Evolutionary conservation across 331 rosid species (phyloP), one percentile per base, ranked within the genome.

Genomic region (Erythrophleum ivorense): DNA sequence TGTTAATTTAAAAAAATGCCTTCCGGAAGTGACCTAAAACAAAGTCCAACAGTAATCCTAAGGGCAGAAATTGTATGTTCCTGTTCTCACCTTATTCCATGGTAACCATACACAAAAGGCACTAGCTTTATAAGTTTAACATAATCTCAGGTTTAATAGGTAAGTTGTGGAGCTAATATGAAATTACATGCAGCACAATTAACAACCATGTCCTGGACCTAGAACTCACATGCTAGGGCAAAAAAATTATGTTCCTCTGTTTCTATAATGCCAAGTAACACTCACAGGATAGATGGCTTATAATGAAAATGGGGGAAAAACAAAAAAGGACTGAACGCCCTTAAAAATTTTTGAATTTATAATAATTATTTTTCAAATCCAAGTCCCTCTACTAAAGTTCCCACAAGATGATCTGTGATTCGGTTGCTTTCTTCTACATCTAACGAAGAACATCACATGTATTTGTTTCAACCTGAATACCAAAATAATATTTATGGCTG

Each of bases 161-260:
- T 5, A 34, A 48, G 29, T 18, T n/a, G 53, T 24, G 41, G 54
- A 52, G 69, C 67, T 78, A 78, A 52, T 40, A 43, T 62, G 54
- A 78, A 85, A 75, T n/a, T 40, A 62, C 57, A 73, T 45, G 72
- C 74, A 85, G 48, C 82, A 66, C 75, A 66, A 60, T n/a, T 31
- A 59, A 49, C 7, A 34, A 36, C 11, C 55, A 63, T 53, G 46
- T 53, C 49, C 16, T 9, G 38, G 68, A 59, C 21, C 40, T 62
- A 67, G 75, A 78, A 66, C 63, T 82, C 45, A 63, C 46, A 29
- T 50, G 49, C 24, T 38, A 50, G 58, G 4, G 78, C 36, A 29
- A 72, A 70, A 80, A 29, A 66, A 18, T 16, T 40, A 19, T 16
- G 58, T 41, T 54, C 34, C 50, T 50, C 55, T 40, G 15, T 11